Percentiles rank a stretch among this genome's conserved stretches.
Evolutionary conservation across 148 eudicot species (phyloP).

Genomic region (Silene conica): DNA sequence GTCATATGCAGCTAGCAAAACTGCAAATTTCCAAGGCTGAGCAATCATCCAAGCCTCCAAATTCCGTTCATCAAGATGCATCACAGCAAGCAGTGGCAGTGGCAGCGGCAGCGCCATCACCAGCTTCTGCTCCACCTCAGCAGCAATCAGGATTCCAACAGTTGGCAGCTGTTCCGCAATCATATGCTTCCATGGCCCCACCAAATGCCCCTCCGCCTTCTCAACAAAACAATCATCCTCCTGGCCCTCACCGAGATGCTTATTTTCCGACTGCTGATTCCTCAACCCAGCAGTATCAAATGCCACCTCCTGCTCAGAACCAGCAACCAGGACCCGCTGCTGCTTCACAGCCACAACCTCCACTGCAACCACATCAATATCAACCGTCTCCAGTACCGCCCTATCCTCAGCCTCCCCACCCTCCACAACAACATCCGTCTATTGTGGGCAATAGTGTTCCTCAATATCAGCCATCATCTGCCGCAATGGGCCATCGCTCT

Average conservation of each 20-base stretch:
- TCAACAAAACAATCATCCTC: conserved; percentile 35
- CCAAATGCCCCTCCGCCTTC: conserved; percentile 41
- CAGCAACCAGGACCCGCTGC: conserved; percentile 31
- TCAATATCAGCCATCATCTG: conserved; percentile 34
- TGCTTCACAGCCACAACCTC: conserved; percentile 29
- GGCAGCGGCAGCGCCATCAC: conserved; percentile 22
- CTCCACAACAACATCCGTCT: conserved; percentile 49
- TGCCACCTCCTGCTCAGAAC: conserved; percentile 47
- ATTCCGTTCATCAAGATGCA: conserved; percentile 29
- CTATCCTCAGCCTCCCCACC: conserved; percentile 44
- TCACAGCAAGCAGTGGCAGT: conserved; percentile 25
- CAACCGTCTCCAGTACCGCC: conserved; percentile 40
- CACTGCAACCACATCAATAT: conserved; percentile 34
- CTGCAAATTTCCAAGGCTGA: conserved; percentile 49
- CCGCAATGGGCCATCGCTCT: conserved; percentile 43
- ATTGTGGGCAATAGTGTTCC: conserved; percentile 32
- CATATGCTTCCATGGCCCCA: conserved; percentile 28
- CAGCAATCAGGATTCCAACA: conserved; percentile 45
- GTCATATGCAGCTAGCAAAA: conserved; percentile 61
- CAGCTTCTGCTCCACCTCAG: conserved; percentile 48
- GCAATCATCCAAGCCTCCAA: conserved; percentile 37
- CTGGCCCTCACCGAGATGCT: conserved; percentile 50
- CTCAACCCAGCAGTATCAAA: conserved; percentile 55
- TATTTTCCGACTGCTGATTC: conserved; percentile 47
- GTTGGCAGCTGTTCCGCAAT: conserved; percentile 35